Evolutionary conservation across 306 rosid genomes (phyloP).

Genomic region (Cyclanthera cordifolia): DNA sequence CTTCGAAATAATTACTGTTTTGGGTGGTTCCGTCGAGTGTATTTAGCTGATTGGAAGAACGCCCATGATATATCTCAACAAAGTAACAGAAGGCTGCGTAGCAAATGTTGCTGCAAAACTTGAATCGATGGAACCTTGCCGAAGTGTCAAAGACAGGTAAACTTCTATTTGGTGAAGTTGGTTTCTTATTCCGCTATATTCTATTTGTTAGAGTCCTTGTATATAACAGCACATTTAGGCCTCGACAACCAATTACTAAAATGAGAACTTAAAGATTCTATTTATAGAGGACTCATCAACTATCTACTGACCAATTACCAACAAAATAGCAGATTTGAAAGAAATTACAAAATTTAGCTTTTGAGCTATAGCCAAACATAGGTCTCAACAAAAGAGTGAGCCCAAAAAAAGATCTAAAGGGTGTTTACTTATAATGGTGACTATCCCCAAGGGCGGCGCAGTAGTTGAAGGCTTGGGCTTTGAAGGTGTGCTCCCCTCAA

Average conservation of each 20-base stretch:
- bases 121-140: constrained; percentile 94
- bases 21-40: neutral
- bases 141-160: constrained; percentile 93
- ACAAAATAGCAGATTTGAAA: neutral
- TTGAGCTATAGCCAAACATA: neutral
- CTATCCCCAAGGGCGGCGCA: too few relatives aligned
- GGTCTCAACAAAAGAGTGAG: too few relatives aligned
- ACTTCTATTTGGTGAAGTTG: neutral
- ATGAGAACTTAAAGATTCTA: neutral
- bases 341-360: neutral
- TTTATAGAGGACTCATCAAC: neutral
- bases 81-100: constrained; percentile 62
- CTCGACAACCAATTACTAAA: too few relatives aligned
- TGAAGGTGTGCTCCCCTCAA: too few relatives aligned
- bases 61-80: constrained; percentile 92
- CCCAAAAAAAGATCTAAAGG: too few relatives aligned
- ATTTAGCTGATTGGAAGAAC: constrained; percentile 80
- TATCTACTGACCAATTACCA: neutral
- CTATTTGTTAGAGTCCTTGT: neutral
- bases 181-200: neutral
- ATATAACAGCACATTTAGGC: neutral
- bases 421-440: too few relatives aligned
- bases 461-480: too few relatives aligned
- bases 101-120: constrained; percentile 89
- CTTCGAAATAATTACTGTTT: neutral